These are phyloP conservation scores for Cymbidium sinense DNA, from an alignment of 106 monocot genomes.

Conservation along the genomic window DNA sequence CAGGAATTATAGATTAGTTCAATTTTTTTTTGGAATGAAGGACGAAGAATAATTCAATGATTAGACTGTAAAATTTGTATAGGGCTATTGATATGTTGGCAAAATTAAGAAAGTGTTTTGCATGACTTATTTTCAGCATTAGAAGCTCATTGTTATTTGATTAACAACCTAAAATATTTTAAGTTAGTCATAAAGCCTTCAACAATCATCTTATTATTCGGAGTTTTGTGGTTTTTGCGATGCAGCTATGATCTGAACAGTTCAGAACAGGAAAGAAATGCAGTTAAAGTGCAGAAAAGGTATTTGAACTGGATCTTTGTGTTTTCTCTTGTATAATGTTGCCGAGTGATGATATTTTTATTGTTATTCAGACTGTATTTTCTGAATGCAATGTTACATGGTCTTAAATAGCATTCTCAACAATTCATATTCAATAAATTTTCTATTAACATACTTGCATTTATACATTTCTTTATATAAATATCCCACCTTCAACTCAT, in stretches of 20 bases:
- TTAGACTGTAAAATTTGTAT: too few species aligned
- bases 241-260: conserved; percentile 78
- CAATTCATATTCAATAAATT: background rate
- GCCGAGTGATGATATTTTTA: background rate
- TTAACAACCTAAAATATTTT: background rate
- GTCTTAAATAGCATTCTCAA: background rate
- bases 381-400: background rate
- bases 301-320: conserved; percentile 14
- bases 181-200: background rate
- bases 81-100: too few species aligned
- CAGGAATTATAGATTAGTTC: too few species aligned
- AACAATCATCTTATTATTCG: background rate
- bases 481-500: background rate
- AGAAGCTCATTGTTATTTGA: background rate
- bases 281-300: conserved; percentile 55
- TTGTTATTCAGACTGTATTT: background rate
- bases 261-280: conserved; percentile 57
- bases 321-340: background rate
- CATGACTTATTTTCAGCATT: background rate
- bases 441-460: background rate
- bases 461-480: background rate
- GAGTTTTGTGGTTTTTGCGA: background rate
- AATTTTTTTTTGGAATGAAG: too few species aligned
- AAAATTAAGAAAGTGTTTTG: too few species aligned
- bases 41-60: too few species aligned